A percentile compares a stretch with the other conserved stretches of the same genome.
Evolutionary conservation across 441 rosid species (phyloP).

Genomic region (Codiaeum variegatum): DNA sequence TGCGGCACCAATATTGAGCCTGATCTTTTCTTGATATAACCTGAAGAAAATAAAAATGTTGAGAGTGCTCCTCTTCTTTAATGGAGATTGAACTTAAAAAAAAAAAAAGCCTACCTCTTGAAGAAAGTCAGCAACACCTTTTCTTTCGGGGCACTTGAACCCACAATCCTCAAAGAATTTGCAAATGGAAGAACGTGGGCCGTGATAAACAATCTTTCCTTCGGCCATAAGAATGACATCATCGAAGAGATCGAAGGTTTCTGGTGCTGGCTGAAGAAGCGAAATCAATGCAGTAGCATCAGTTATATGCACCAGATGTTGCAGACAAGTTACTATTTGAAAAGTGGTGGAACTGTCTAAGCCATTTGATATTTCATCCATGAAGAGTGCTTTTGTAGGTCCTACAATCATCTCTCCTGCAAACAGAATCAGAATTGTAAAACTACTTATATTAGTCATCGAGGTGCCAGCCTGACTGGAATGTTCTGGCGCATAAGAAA

Average conservation of each 20-base stretch:
- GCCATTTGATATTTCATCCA: conserved; percentile 50
- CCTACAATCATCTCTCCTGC: conserved; percentile 43
- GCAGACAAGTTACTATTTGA: conserved; percentile 36
- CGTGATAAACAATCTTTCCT: conserved; percentile 40
- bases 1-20: conserved; percentile 41
- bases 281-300: conserved; percentile 38
- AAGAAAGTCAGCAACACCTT: conserved; percentile 45
- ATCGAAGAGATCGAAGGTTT: conserved; percentile 40
- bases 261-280: conserved; percentile 43
- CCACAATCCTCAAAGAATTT: conserved; percentile 39
- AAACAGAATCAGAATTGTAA: neutral
- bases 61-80: neutral
- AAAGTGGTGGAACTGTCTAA: conserved; percentile 44
- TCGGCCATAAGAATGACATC: conserved; percentile 39
- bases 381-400: conserved; percentile 36
- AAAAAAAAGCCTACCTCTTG: conserved; percentile 29
- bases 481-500: no score
- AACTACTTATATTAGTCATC: neutral
- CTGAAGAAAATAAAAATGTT: conserved; percentile 23
- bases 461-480: no score
- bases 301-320: conserved; percentile 35
- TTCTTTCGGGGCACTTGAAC: conserved; percentile 37
- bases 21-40: conserved; percentile 56
- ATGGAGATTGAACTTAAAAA: neutral
- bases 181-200: conserved; percentile 28